phyloP scores from a whole-genome alignment of 495 filamentous ascomycete genomes.

The Stereocaulon alpinum region DNA sequence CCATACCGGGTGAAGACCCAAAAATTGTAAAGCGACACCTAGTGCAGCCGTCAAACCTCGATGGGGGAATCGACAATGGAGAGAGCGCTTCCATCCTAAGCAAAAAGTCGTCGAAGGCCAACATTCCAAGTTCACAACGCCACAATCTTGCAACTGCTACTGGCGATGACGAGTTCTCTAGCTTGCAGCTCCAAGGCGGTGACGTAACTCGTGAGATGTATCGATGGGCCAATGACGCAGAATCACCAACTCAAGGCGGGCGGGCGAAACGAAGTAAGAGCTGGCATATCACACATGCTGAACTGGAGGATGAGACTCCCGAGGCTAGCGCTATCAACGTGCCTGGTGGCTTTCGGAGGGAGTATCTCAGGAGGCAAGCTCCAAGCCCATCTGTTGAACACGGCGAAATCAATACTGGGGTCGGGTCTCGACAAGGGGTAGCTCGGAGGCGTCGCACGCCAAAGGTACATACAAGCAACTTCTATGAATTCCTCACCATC shows the following conservation, averaged over 20 bases:
- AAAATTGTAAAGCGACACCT: conserved; percentile 75
- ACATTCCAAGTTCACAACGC: conserved; percentile 34
- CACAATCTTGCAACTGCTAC: conserved; percentile 39
- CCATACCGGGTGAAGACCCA: conserved; percentile 58
- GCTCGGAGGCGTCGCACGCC: conserved; percentile 34
- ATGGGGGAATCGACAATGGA: conserved; percentile 29
- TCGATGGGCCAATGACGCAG: conserved; percentile 79
- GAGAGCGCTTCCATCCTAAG: conserved; percentile 27
- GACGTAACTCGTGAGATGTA: conserved; percentile 93
- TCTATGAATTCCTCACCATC: conserved; percentile 86
- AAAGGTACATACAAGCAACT: conserved; percentile 74
- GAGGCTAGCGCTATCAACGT: conserved; percentile 82
- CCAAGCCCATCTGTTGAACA: conserved; percentile 42
- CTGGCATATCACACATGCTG: conserved; percentile 65
- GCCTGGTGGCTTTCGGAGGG: conserved; percentile 85
- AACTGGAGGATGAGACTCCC: conserved; percentile 65
- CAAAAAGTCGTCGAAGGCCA: not conserved
- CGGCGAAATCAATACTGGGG: not conserved
- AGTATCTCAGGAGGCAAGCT: conserved; percentile 65
- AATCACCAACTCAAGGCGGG: conserved; percentile 34
- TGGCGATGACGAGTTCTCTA: conserved; percentile 79
- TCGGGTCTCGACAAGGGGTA: conserved; percentile 24
- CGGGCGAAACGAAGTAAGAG: conserved; percentile 67
- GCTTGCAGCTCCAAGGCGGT: conserved; percentile 80
- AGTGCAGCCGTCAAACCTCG: conserved; percentile 50